phyloP scores from a whole-genome alignment of 2,329 filamentous ascomycete species.

The Coleophoma crateriformis region DNA sequence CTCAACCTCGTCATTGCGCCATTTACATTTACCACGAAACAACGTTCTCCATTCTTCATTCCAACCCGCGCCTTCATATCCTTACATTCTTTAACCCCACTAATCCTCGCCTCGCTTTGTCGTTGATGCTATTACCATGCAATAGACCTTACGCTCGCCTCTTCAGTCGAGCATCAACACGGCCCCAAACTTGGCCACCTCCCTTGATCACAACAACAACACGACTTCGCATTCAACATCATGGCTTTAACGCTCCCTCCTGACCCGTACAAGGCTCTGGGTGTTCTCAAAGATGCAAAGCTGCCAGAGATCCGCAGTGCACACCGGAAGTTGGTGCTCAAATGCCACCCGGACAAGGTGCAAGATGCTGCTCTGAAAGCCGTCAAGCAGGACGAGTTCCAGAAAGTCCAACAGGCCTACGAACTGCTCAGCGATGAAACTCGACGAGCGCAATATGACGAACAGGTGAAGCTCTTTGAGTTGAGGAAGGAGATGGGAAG shows the following conservation, averaged over 20 bases:
- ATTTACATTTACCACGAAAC: not conserved
- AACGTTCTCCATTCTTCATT: not conserved
- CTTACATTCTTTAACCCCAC: not conserved
- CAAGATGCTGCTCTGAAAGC: slow-evolving; percentile 63
- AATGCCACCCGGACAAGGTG: slow-evolving; percentile 89
- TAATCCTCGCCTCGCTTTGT: not conserved
- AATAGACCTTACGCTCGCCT: slow-evolving; percentile 9
- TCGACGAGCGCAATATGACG: slow-evolving; percentile 71
- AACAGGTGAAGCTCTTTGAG: slow-evolving; percentile 62
- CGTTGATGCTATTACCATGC: slow-evolving; percentile 10
- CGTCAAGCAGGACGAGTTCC: slow-evolving; percentile 80
- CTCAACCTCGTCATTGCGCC: not conserved
- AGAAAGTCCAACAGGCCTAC: slow-evolving; percentile 88
- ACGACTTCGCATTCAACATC: slow-evolving; percentile 1
- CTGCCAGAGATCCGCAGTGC: slow-evolving; percentile 68
- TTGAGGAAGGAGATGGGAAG: slow-evolving; percentile 42
- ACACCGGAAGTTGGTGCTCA: slow-evolving; percentile 80
- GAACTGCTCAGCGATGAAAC: slow-evolving; percentile 79
- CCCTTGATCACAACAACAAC: not conserved
- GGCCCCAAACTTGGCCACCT: slow-evolving; percentile 5
- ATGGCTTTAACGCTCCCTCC: slow-evolving; percentile 21
- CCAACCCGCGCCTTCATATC: not conserved
- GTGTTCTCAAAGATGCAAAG: slow-evolving; percentile 67
- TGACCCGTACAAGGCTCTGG: slow-evolving; percentile 77
- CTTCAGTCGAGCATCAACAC: slow-evolving; percentile 3